Percentiles rank a stretch among this genome's conserved stretches.
phyloP scores from a whole-genome alignment of 345 rosid species.

The Brassica rapa region DNA sequence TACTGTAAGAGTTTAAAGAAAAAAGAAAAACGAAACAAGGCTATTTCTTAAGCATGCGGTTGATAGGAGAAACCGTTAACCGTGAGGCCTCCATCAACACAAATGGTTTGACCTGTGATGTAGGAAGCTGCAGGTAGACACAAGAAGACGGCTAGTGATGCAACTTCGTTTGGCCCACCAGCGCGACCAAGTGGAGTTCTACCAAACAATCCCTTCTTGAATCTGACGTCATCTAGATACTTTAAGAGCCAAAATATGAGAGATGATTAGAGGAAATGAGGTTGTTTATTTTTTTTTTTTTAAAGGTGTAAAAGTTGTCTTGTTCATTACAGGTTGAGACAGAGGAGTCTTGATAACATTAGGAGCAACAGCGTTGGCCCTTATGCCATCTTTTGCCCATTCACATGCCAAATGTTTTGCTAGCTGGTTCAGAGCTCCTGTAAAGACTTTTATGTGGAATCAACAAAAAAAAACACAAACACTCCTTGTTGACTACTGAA shows the following conservation, averaged over 20 bases:
- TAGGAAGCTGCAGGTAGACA: conserved; percentile 63
- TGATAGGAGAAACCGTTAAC: conserved; percentile 43
- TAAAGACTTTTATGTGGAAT: neutral
- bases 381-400: neutral
- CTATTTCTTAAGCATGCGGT: conserved; percentile 7
- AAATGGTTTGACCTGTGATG: conserved; percentile 56
- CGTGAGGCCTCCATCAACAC: conserved; percentile 54
- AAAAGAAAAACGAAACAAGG: neutral
- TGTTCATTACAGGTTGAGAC: conserved; percentile 24
- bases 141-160: conserved; percentile 52
- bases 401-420: conserved; percentile 66
- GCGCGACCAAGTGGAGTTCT: conserved; percentile 51
- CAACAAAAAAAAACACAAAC: neutral
- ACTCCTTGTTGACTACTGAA: neutral
- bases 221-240: conserved; percentile 10
- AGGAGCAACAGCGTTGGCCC: too few species aligned
- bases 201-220: conserved; percentile 1
- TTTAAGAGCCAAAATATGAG: neutral
- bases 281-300: neutral
- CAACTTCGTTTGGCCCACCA: conserved; percentile 54
- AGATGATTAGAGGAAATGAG: neutral
- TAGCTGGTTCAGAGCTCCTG: conserved; percentile 54
- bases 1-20: neutral
- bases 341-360: conserved; percentile 37
- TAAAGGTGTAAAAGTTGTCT: neutral